Evolutionary conservation across 2,329 filamentous ascomycete genomes (phyloP).

Genomic region (Emmonsia crescens): DNA sequence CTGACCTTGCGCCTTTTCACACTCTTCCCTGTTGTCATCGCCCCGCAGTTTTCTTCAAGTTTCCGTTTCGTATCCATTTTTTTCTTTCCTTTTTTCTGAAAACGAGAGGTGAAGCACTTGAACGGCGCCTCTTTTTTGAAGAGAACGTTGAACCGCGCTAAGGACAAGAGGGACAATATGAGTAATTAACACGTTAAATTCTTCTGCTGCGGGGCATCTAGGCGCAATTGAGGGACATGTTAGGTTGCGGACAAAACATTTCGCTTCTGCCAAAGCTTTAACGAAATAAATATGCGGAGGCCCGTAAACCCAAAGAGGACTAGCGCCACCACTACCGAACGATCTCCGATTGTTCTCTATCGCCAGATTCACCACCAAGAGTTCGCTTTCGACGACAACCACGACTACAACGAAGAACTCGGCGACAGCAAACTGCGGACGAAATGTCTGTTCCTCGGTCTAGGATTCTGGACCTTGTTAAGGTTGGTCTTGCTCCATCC

Average conservation of each 20-base stretch:
- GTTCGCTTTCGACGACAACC: neutral
- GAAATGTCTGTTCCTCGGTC: slow-evolving; percentile 43
- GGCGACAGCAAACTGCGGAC: neutral
- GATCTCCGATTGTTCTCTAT: neutral
- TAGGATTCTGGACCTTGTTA: slow-evolving; percentile 59
- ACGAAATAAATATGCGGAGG: neutral
- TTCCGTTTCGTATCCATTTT: neutral
- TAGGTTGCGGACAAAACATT: neutral
- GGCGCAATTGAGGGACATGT: neutral
- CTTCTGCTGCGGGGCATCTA: neutral
- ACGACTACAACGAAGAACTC: neutral
- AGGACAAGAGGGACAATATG: neutral
- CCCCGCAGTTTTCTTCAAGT: neutral
- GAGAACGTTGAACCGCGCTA: neutral
- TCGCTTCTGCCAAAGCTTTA: neutral
- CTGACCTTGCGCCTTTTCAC: neutral
- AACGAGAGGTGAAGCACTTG: neutral
- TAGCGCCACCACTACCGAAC: neutral
- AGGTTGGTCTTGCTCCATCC: slow-evolving; percentile 44
- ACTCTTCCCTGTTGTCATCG: neutral
- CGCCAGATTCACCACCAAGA: neutral
- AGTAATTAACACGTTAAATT: neutral
- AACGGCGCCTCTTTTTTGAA: neutral
- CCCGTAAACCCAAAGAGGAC: neutral
- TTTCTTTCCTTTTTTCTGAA: neutral